phyloP scores from a whole-genome alignment of 768 basidiomycete species.

The Tricholoma sp. region DNA sequence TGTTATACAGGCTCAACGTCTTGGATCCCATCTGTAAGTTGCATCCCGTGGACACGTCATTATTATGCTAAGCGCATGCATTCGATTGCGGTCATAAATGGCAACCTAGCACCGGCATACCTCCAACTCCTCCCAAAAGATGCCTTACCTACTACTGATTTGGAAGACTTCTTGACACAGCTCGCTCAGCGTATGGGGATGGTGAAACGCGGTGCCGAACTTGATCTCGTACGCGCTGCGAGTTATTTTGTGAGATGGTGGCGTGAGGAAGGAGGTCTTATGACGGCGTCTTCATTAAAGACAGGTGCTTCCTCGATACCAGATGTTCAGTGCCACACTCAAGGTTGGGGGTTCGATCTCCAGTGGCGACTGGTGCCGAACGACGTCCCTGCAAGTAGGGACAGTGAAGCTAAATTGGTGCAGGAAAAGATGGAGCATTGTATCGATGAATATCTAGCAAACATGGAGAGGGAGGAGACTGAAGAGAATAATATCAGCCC shows the following conservation, averaged over 20 bases:
- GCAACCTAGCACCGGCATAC: constrained; percentile 59
- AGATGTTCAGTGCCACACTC: constrained; percentile 18
- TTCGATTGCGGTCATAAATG: constrained; percentile 2
- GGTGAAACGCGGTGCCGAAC: constrained; percentile 68
- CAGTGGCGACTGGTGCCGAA: constrained; percentile 51
- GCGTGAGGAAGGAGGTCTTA: constrained; percentile 66
- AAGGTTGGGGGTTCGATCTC: constrained; percentile 84
- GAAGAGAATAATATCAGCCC: constrained; percentile 56
- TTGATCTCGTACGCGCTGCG: constrained; percentile 68
- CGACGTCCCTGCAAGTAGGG: constrained; percentile 17
- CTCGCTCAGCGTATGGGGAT: constrained; percentile 79
- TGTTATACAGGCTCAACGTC: constrained; percentile 79
- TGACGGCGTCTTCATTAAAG: constrained; percentile 39
- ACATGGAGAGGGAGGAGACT: constrained; percentile 42
- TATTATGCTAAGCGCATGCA: constrained; percentile 1
- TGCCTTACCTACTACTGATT: constrained; percentile 52
- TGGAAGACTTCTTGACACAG: constrained; percentile 59
- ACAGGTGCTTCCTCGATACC: constrained; percentile 8
- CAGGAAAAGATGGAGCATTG: constrained; percentile 68
- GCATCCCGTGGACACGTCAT: constrained; percentile 9
- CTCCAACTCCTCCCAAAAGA: constrained; percentile 52
- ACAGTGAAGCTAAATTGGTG: constrained; percentile 29
- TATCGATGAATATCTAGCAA: constrained; percentile 50
- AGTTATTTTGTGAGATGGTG: constrained; percentile 85
- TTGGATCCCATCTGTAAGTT: constrained; percentile 66